phyloP scores from a whole-genome alignment of 2,329 filamentous ascomycete species.

The Sordariomycetes sp. region DNA sequence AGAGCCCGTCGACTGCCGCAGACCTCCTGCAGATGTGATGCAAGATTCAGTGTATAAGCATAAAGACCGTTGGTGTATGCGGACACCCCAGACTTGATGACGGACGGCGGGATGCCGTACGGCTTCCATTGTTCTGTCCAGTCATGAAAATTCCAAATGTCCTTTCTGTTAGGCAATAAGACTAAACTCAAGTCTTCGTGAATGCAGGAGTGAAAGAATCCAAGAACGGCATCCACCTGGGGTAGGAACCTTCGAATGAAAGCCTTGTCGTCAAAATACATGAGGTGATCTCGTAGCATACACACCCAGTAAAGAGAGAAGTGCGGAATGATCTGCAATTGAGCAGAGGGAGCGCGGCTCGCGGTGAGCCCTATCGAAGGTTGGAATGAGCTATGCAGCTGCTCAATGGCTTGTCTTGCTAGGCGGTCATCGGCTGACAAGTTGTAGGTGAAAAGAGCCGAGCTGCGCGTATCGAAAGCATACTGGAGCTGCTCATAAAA shows the following conservation, averaged over 20 bases:
- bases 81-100: conserved; percentile 20
- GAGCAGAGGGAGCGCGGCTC: conserved; percentile 21
- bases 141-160: conserved; percentile 23
- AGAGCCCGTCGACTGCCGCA: conserved; percentile 21
- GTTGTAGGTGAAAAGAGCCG: conserved; percentile 16
- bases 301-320: conserved; percentile 26
- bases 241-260: conserved; percentile 18
- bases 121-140: conserved; percentile 15
- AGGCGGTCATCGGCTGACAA: conserved; percentile 18
- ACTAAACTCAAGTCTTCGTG: conserved; percentile 17
- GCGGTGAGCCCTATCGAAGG: conserved; percentile 18
- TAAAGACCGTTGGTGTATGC: conserved; percentile 16
- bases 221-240: conserved; percentile 13
- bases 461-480: conserved; percentile 10
- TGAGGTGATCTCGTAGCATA: conserved; percentile 21
- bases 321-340: conserved; percentile 20
- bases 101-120: conserved; percentile 25
- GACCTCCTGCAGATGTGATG: too few species aligned
- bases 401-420: conserved; percentile 17
- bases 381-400: conserved; percentile 8
- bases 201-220: conserved; percentile 17
- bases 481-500: conserved; percentile 19
- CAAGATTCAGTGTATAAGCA: conserved; percentile 23
- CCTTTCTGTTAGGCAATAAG: conserved; percentile 8
- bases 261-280: conserved; percentile 18